Evolutionary conservation across 2,329 filamentous ascomycete species (phyloP).

Genomic region (Xylaria sp.): DNA sequence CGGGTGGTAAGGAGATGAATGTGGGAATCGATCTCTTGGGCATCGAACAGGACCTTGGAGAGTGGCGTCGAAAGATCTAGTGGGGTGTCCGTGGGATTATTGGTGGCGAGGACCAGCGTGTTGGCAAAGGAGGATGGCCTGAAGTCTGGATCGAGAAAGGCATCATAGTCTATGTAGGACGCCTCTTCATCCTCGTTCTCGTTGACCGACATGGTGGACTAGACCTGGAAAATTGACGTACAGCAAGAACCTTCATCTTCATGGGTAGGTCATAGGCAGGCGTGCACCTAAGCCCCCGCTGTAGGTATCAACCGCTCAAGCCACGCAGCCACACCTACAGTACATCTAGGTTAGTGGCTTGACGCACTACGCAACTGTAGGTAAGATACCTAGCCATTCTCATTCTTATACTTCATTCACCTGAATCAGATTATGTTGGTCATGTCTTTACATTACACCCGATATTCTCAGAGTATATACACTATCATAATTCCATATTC

Average conservation of each 20-base stretch:
- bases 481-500: neutral
- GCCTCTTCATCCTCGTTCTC: slow-evolving; percentile 64
- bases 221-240: neutral
- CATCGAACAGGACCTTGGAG: slow-evolving; percentile 92
- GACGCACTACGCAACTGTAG: neutral
- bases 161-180: slow-evolving; percentile 96
- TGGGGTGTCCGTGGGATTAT: slow-evolving; percentile 88
- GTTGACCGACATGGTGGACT: slow-evolving; percentile 47
- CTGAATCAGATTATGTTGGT: too few species aligned
- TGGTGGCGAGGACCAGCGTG: slow-evolving; percentile 85
- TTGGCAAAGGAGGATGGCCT: slow-evolving; percentile 87
- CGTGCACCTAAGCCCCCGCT: neutral
- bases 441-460: slow-evolving; percentile 1
- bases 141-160: slow-evolving; percentile 86
- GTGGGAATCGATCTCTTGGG: slow-evolving; percentile 95
- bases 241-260: neutral
- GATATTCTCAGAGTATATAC: neutral
- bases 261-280: neutral
- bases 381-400: too few species aligned
- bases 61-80: slow-evolving; percentile 94
- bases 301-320: neutral
- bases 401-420: too few species aligned
- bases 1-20: slow-evolving; percentile 90
- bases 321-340: slow-evolving; percentile 9
- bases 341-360: neutral